Evolutionary conservation across 2,329 filamentous ascomycete genomes (phyloP).

Genomic region (Fusarium mangiferae): DNA sequence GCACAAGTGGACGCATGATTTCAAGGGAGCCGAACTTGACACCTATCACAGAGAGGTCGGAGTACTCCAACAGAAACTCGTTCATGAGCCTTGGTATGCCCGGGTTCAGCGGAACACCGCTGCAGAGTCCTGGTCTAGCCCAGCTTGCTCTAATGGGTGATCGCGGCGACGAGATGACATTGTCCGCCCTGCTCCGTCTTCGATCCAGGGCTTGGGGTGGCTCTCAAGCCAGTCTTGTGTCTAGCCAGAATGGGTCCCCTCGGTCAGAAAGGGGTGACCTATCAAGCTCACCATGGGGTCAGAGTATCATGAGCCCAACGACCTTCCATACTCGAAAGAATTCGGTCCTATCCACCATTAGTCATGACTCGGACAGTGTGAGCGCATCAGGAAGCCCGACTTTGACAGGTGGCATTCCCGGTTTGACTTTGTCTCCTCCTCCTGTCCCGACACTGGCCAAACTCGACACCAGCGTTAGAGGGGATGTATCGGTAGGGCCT

Average conservation of each 20-base stretch:
- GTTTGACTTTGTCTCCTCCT: conserved; percentile 42
- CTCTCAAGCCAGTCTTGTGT: conserved; percentile 77
- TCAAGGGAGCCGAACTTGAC: conserved; percentile 92
- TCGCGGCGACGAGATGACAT: conserved; percentile 71
- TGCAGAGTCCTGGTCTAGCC: conserved; percentile 78
- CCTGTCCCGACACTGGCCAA: conserved; percentile 31
- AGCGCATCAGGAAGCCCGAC: conserved; percentile 63
- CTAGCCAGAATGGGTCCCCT: conserved; percentile 63
- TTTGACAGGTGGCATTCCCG: conserved; percentile 55
- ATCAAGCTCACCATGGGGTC: conserved; percentile 55
- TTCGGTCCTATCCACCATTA: conserved; percentile 61
- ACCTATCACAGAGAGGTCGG: conserved; percentile 93
- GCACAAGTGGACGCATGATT: conserved; percentile 76
- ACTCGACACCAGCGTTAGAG: conserved; percentile 17
- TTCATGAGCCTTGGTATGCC: conserved; percentile 75
- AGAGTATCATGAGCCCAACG: conserved; percentile 36
- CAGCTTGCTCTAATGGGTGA: conserved; percentile 76
- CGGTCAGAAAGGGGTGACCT: conserved; percentile 61
- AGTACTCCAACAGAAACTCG: conserved; percentile 95
- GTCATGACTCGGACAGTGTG: conserved; percentile 59
- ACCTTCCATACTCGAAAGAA: conserved; percentile 57
- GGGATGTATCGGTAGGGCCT: conserved; percentile 18
- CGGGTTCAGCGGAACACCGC: conserved; percentile 53
- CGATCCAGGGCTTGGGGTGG: conserved; percentile 83
- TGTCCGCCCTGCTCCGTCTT: conserved; percentile 77